Evolutionary conservation across 2,329 filamentous ascomycete species (phyloP).

Genomic region (Fusarium veterinarium): DNA sequence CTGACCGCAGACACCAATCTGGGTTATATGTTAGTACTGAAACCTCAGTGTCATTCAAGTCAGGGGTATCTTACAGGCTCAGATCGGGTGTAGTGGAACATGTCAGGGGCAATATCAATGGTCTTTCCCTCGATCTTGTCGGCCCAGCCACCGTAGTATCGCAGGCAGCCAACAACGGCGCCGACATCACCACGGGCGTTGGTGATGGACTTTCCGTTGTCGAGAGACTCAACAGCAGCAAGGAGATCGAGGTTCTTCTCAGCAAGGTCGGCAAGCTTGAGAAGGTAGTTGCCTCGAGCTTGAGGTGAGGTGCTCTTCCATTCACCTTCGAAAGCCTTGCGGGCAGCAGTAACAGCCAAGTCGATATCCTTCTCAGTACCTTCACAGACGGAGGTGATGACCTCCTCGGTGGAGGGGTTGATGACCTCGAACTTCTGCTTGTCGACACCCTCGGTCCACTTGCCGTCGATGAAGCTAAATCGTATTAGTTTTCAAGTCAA

Average conservation of each 20-base stretch:
- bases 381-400: constrained; percentile 85
- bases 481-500: constrained; percentile 34
- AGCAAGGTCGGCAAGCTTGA: constrained; percentile 82
- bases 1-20: constrained; percentile 82
- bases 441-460: constrained; percentile 82
- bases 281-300: constrained; percentile 75
- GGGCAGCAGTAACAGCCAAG: constrained; percentile 84
- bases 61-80: constrained; percentile 70
- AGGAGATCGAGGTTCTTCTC: constrained; percentile 83
- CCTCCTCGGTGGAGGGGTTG: constrained; percentile 87
- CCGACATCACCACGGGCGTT: constrained; percentile 81
- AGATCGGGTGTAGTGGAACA: constrained; percentile 83
- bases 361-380: constrained; percentile 88
- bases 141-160: constrained; percentile 84
- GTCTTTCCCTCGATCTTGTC: constrained; percentile 94
- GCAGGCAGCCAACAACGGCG: constrained; percentile 75
- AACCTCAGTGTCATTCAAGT: not conserved
- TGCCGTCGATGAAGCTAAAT: constrained; percentile 87
- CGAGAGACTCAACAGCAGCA: constrained; percentile 85
- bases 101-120: constrained; percentile 80
- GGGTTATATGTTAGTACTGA: constrained; percentile 17
- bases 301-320: constrained; percentile 78
- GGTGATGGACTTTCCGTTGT: constrained; percentile 85
- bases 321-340: constrained; percentile 82
- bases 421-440: constrained; percentile 93